Evolutionary conservation across 352 stramenopile species (phyloP).

Genomic region (Pythium biforme): DNA sequence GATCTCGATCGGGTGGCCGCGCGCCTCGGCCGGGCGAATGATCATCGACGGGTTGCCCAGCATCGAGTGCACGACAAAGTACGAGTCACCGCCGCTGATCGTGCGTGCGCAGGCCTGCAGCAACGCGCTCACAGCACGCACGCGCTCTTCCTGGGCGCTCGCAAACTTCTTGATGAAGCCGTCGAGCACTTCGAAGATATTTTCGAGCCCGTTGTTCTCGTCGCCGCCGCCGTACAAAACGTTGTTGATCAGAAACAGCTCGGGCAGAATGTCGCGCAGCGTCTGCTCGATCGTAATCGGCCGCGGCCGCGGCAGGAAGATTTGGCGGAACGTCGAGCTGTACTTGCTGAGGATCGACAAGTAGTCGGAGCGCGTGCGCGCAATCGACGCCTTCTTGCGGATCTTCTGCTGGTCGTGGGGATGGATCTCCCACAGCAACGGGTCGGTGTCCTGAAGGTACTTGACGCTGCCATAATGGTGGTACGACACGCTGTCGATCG

Average conservation of each 20-base stretch:
- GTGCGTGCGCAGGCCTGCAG: slow-evolving; percentile 72
- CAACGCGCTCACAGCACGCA: slow-evolving; percentile 63
- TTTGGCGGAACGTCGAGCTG: slow-evolving; percentile 58
- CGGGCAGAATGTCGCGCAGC: slow-evolving; percentile 68
- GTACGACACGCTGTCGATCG: slow-evolving; percentile 37
- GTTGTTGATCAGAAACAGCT: slow-evolving; percentile 81
- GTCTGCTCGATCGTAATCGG: slow-evolving; percentile 81
- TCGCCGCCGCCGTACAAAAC: slow-evolving; percentile 69
- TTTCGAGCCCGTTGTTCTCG: slow-evolving; percentile 61
- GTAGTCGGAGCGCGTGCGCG: slow-evolving; percentile 57
- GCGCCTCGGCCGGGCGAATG: slow-evolving; percentile 67
- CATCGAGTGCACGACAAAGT: slow-evolving; percentile 75
- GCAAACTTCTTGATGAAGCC: slow-evolving; percentile 68
- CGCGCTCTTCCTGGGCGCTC: slow-evolving; percentile 55
- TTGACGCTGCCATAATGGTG: slow-evolving; percentile 75
- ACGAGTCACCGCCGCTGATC: slow-evolving; percentile 78
- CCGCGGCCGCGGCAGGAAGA: slow-evolving; percentile 63
- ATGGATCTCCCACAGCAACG: slow-evolving; percentile 81
- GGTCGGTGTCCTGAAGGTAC: slow-evolving; percentile 78
- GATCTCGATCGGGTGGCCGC: slow-evolving; percentile 71
- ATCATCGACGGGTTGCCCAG: slow-evolving; percentile 72
- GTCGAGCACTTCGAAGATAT: slow-evolving; percentile 82
- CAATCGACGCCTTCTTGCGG: slow-evolving; percentile 59
- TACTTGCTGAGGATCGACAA: slow-evolving; percentile 68
- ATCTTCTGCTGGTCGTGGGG: slow-evolving; percentile 74